Evolutionary conservation across 1,284 basidiomycete species (phyloP), one percentile per base, ranked within the genome.

Genomic region (Ustilago shanxiensis): DNA sequence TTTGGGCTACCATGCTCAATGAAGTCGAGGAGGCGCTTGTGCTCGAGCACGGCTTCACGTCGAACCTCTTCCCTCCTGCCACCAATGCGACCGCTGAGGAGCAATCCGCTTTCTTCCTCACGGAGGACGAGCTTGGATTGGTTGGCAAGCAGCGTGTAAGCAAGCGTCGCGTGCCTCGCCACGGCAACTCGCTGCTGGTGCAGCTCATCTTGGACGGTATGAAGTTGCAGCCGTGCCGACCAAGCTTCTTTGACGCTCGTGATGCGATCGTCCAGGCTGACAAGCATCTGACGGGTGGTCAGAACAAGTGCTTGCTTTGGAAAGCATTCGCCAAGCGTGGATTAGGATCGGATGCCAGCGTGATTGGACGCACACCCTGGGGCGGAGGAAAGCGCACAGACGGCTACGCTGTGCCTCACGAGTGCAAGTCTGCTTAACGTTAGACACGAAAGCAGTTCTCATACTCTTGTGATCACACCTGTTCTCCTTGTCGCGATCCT

Each of bases 201-300:
- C 95, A 97, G 90, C 91, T 98, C 52, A 92, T 98, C 53, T 79
- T 98, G 50, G 92, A 92, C 83, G 95, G 90, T 10, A 95, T 98
- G 94, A 98, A 98, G 90, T 88, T 96, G 52, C 95, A 98, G 87
- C 92, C 92, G 6, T 98, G 95, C 88, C 89, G 92, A 60, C 95
- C 95, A 5, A 86, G 85, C 44, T 97, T 98, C 92, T 93, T 95
- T 82, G 91, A 95, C 77, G 93, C 95, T 13, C 91, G 95, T 68
- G 92, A 95, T 86, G 95, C 95, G 22, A 96, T 98, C 85, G 90
- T 98, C 80, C 91, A 93, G 82, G 95, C 95, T n/a, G 95, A 98
- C 87, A 88, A 93, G 86, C 88, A 93, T 52, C 89, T 96, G 66
- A 98, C 95, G 1, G 93, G 92, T 22, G 95, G 96, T 16, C 93